Evolutionary conservation across 1,139 yeast genomes (phyloP), one percentile per base, ranked within the genome.

Genomic region (Suhomyces guaymorum): DNA sequence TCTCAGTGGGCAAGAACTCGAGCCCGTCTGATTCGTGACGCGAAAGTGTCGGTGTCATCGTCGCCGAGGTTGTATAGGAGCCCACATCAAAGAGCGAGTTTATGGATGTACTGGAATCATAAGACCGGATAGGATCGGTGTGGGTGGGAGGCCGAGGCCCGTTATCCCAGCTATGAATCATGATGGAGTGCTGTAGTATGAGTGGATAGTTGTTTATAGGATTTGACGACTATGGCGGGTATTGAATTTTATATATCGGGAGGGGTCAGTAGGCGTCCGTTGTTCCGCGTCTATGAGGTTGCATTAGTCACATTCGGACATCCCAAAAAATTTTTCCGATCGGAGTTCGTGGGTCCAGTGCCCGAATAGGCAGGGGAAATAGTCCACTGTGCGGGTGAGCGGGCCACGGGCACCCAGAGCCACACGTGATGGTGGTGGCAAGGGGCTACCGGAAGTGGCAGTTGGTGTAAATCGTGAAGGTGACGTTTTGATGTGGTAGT

Each of bases 1-100:
- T 37, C 51, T 58, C 35, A 24, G 24, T 27, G 28, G 18, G 40
- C 30, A 24, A 30, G 15, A 27, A 28, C 26, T 26, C 18, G 12
- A n/a, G 9, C n/a, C n/a, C 32, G 13, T 12, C 6, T 12, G 49
- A 43, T 24, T 47, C 53, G 15, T 39, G 37, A 21, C 48, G 32
- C 16, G 52, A 41, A 17, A 42, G 43, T 4, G 35, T 31, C 4
- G 54, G 53, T 1, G 52, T 43, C 24, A 39, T 8, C 8, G 19
- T 28, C 16, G 47, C 40, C 22, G 41, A 42, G 16, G 56, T 47
- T 17, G 55, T 44, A 16, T 48, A 33, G 26, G 48, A 30, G 7
- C 47, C 37, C 32, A 26, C 36, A 35, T 52, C 64, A 44, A 60
- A 61, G 25, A 61, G 44, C 23, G 64, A 58, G 43, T 57, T 56